Conservation (phyloP, 108 stramenopile genomes). For the Cyclotella baltica region DNA sequence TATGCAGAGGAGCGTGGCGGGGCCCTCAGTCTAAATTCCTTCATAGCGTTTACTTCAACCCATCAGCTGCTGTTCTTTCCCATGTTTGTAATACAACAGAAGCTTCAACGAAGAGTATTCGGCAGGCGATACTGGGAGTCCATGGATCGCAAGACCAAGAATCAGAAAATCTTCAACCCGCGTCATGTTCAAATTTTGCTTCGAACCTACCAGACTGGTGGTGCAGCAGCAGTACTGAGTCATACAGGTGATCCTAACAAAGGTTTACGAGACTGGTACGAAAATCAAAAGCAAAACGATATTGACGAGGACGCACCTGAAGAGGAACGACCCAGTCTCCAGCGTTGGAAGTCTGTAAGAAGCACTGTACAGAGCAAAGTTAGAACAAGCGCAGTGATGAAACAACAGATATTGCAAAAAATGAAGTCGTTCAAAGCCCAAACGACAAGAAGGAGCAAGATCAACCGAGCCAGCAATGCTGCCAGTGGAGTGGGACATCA, state of each 20-base stretch:
- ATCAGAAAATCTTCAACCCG: slow-evolving; percentile 47
- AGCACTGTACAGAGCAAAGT: slow-evolving; percentile 27
- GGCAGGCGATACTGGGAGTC: slow-evolving; percentile 43
- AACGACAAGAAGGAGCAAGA: neutral
- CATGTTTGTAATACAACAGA: slow-evolving; percentile 49
- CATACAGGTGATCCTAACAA: slow-evolving; percentile 59
- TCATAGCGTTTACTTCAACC: slow-evolving; percentile 40
- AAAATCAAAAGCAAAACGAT: slow-evolving; percentile 44
- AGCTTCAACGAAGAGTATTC: slow-evolving; percentile 45
- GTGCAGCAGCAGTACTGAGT: slow-evolving; percentile 44
- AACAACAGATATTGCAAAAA: slow-evolving; percentile 8
- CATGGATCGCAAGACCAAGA: slow-evolving; percentile 34
- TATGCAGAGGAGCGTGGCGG: slow-evolving; percentile 54
- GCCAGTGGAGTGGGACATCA: neutral
- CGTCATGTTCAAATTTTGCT: slow-evolving; percentile 52
- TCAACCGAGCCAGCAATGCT: neutral
- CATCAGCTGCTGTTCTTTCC: slow-evolving; percentile 55
- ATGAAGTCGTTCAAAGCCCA: slow-evolving; percentile 16
- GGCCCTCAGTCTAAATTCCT: slow-evolving; percentile 46
- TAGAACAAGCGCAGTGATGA: neutral
- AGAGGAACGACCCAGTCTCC: slow-evolving; percentile 8
- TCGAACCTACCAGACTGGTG: slow-evolving; percentile 50
- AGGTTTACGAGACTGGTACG: slow-evolving; percentile 55
- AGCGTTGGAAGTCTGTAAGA: slow-evolving; percentile 33
- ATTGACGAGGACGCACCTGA: slow-evolving; percentile 7